Conservation (phyloP, 2,329 filamentous ascomycete species). For the Claviceps monticola region DNA sequence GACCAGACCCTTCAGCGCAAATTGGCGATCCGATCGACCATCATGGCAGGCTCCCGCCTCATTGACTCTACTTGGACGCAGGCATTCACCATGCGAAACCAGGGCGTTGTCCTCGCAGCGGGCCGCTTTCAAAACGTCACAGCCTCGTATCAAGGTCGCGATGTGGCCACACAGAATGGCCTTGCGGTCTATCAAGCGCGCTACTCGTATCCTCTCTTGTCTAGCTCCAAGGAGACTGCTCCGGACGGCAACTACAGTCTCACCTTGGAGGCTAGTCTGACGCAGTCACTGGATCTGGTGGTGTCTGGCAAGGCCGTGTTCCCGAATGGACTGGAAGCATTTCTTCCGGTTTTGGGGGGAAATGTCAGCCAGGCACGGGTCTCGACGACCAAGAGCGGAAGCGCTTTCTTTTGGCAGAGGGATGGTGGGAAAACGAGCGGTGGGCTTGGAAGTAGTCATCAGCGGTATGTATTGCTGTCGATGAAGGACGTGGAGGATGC, state of each 20-base stretch:
- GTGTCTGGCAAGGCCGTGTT: constrained; percentile 30
- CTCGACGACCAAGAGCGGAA: constrained; percentile 41
- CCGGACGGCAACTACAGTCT: constrained; percentile 6
- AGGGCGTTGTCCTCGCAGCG: constrained; percentile 29
- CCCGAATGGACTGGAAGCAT: constrained; percentile 46
- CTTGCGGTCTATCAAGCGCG: neutral
- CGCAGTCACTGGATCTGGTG: constrained; percentile 26
- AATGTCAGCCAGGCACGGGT: constrained; percentile 17
- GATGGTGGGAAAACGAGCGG: constrained; percentile 31
- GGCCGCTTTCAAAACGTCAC: constrained; percentile 26
- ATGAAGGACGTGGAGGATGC: neutral
- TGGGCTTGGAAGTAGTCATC: constrained; percentile 41
- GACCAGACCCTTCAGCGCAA: constrained; percentile 39
- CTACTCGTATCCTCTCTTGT: constrained; percentile 9
- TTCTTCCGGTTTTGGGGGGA: constrained; percentile 20
- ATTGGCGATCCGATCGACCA: constrained; percentile 43
- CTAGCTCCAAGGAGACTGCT: neutral
- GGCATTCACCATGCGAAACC: constrained; percentile 35
- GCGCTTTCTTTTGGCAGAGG: constrained; percentile 37
- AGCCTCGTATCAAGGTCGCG: constrained; percentile 8
- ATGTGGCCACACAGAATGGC: constrained; percentile 1
- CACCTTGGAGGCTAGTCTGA: constrained; percentile 18
- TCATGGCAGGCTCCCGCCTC: constrained; percentile 21
- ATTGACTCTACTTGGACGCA: constrained; percentile 38
- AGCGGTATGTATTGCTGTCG: constrained; percentile 37